Evolutionary conservation across 1,284 basidiomycete species (phyloP).

Genomic region (Austroboletus novae-zelandiae): DNA sequence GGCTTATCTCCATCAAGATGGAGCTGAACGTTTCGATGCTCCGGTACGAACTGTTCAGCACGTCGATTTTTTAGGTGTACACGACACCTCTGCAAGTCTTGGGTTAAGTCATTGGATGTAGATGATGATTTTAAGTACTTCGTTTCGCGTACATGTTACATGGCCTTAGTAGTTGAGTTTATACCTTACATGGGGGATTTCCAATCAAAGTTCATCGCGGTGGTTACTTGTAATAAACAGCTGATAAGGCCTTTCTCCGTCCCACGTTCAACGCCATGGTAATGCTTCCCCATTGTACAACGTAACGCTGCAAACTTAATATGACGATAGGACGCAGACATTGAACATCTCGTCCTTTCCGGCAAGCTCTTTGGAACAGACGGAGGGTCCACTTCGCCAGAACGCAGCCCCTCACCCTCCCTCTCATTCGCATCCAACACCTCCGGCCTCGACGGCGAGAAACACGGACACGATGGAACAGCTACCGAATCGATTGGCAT

Average conservation of each 20-base stretch:
- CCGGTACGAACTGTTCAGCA: constrained; percentile 1
- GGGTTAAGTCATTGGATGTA: not conserved
- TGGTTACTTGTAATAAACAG: no score
- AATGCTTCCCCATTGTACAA: not conserved
- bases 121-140: not conserved
- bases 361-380: constrained; percentile 67
- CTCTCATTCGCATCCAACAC: constrained; percentile 29
- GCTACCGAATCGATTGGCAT: constrained; percentile 61
- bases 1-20: constrained; percentile 15
- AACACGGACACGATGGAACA: not conserved
- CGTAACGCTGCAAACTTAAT: not conserved
- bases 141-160: no score
- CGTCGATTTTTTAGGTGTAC: constrained; percentile 4
- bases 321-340: constrained; percentile 43
- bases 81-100: not conserved
- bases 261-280: constrained; percentile 11
- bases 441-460: constrained; percentile 40
- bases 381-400: constrained; percentile 43
- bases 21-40: constrained; percentile 17
- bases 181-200: no score
- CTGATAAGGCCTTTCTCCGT: no score
- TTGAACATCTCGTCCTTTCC: constrained; percentile 76
- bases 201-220: no score
- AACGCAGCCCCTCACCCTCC: constrained; percentile 52
- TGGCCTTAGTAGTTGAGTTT: no score